Evolutionary conservation across 2,329 filamentous ascomycete genomes (phyloP).

Genomic region (Talaromyces amestolkiae): DNA sequence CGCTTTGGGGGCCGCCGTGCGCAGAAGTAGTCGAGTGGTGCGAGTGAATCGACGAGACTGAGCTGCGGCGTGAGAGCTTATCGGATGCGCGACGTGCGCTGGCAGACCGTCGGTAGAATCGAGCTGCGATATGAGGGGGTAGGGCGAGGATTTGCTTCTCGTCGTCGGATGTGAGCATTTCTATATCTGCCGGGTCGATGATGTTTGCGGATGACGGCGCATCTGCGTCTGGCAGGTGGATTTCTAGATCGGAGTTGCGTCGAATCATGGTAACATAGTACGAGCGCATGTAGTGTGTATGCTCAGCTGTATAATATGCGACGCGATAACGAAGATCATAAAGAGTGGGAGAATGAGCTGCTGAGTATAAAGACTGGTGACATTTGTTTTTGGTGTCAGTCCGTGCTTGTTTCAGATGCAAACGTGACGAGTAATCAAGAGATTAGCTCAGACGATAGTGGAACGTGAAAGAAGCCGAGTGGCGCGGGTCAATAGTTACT

Average conservation of each 20-base stretch:
- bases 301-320: background rate
- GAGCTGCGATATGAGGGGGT: constrained; percentile 61
- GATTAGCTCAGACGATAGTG: constrained; percentile 11
- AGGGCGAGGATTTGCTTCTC: constrained; percentile 46
- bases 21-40: constrained; percentile 55
- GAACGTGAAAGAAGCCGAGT: constrained; percentile 16
- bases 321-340: background rate
- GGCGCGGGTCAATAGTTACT: background rate
- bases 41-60: constrained; percentile 62
- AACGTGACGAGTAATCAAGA: constrained; percentile 4
- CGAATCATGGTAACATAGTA: constrained; percentile 34
- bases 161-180: constrained; percentile 43
- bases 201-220: constrained; percentile 27
- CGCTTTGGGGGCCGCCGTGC: constrained; percentile 53
- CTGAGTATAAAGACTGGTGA: background rate
- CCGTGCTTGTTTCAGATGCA: constrained; percentile 22
- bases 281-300: background rate
- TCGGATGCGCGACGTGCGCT: constrained; percentile 59
- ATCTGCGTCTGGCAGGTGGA: constrained; percentile 39
- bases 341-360: background rate
- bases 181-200: constrained; percentile 33
- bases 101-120: constrained; percentile 56
- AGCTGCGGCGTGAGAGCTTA: constrained; percentile 63
- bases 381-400: constrained; percentile 2
- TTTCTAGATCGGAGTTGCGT: constrained; percentile 44